Evolutionary conservation across 2,329 filamentous ascomycete genomes (phyloP).

Genomic region (Ascocoryne sarcoides): DNA sequence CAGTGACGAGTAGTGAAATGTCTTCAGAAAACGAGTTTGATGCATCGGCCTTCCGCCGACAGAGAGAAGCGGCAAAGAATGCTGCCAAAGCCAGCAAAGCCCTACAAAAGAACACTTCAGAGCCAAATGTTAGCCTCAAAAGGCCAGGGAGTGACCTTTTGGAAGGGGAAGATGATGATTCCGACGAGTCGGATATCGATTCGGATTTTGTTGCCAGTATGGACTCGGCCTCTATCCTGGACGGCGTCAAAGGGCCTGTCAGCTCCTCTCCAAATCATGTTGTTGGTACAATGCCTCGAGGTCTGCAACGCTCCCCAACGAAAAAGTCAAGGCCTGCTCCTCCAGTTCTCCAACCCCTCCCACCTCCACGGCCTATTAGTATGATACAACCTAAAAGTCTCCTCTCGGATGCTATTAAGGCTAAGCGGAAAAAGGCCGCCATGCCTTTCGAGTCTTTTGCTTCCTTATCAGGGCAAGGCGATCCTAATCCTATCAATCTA

Average conservation of each 20-base stretch:
- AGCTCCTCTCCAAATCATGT: conserved; percentile 48
- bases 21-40: conserved; percentile 77
- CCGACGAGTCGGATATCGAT: conserved; percentile 53
- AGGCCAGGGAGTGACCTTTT: conserved; percentile 36
- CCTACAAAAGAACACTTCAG: conserved; percentile 45
- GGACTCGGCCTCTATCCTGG: conserved; percentile 64
- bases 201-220: conserved; percentile 59
- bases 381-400: conserved; percentile 62
- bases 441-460: conserved; percentile 73
- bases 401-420: conserved; percentile 63
- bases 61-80: conserved; percentile 51
- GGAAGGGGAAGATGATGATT: conserved; percentile 44
- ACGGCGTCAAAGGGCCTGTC: conserved; percentile 50
- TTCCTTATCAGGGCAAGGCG: conserved; percentile 67
- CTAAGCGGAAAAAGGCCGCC: conserved; percentile 58
- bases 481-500: conserved; percentile 65
- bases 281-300: conserved; percentile 54
- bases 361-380: conserved; percentile 60
- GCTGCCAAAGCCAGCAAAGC: conserved; percentile 45
- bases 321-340: conserved; percentile 51
- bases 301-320: conserved; percentile 53
- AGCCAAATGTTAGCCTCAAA: conserved; percentile 32
- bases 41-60: conserved; percentile 53
- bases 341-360: conserved; percentile 54
- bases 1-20: conserved; percentile 73